Conservation (phyloP, 2,329 filamentous ascomycete species). For the Xylariomycetidae sp. region DNA sequence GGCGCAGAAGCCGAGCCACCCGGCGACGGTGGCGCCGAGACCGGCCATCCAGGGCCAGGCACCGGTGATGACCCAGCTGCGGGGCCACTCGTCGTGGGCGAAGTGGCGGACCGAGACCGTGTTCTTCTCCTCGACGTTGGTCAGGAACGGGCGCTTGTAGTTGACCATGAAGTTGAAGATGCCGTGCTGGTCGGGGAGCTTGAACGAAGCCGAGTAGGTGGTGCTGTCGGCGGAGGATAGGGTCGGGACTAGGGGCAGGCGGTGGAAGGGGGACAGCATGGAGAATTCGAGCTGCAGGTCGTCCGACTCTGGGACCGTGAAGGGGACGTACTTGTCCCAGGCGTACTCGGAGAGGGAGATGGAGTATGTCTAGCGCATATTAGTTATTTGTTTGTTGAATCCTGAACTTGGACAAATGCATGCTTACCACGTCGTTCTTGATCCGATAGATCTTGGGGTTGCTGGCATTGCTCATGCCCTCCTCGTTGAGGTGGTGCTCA, state of each 20-base stretch:
- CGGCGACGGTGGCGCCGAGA: conserved; percentile 75
- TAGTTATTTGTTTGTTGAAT: conserved; percentile 4
- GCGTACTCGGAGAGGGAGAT: conserved; percentile 86
- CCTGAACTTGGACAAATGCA: background rate
- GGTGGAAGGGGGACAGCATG: conserved; percentile 98
- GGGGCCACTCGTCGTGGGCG: conserved; percentile 93
- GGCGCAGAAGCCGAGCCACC: conserved; percentile 79
- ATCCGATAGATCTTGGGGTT: conserved; percentile 92
- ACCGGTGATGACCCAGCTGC: conserved; percentile 82
- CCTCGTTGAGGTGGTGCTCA: conserved; percentile 67
- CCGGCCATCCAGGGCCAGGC: conserved; percentile 95
- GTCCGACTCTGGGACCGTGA: conserved; percentile 65
- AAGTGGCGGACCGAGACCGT: conserved; percentile 95
- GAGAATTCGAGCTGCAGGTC: conserved; percentile 90
- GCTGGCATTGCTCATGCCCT: conserved; percentile 48
- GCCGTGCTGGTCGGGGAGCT: conserved; percentile 90
- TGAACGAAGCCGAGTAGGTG: conserved; percentile 72
- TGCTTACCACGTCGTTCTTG: conserved; percentile 91
- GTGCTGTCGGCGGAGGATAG: conserved; percentile 61
- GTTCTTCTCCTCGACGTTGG: conserved; percentile 85
- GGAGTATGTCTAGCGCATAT: conserved; percentile 62
- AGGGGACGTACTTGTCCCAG: conserved; percentile 71
- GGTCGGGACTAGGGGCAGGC: conserved; percentile 63
- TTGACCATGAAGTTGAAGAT: conserved; percentile 98
- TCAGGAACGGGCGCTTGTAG: conserved; percentile 93